Evolutionary conservation across 257 asterid genomes (phyloP).

Genomic region (Solanum commersonii): DNA sequence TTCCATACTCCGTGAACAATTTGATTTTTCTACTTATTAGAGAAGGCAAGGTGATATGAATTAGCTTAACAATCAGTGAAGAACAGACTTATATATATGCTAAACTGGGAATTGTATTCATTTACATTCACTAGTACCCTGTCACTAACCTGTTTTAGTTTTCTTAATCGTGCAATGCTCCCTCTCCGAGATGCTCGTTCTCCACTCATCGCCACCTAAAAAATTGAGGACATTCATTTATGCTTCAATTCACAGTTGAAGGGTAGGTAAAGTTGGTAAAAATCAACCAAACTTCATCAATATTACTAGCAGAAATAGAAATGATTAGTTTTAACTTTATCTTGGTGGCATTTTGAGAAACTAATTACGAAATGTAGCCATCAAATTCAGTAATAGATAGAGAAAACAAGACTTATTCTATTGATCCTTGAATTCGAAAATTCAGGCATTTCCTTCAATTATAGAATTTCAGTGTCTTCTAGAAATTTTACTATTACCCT

Average conservation of each 20-base stretch:
- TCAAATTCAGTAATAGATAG: not conserved
- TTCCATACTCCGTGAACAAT: conserved; percentile 31
- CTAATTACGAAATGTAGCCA: not conserved
- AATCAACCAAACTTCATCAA: not conserved
- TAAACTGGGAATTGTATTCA: not conserved
- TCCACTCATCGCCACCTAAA: conserved; percentile 72
- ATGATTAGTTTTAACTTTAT: not conserved
- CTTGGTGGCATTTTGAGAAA: not conserved
- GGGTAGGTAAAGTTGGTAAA: not conserved
- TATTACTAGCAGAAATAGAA: not conserved
- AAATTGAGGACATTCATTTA: conserved; percentile 1
- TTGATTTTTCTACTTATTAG: conserved; percentile 52
- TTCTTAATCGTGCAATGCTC: conserved; percentile 72
- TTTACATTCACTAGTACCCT: not conserved
- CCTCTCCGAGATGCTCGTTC: conserved; percentile 80
- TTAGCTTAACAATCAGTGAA: not conserved
- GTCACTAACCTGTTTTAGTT: conserved; percentile 57
- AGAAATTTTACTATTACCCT: not conserved
- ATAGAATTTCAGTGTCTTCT: not conserved
- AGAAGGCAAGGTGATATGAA: not conserved
- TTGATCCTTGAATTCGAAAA: not conserved
- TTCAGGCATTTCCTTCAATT: not conserved
- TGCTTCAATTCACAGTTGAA: conserved; percentile 12
- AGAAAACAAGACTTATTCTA: not conserved
- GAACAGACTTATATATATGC: not conserved